Conservation (phyloP, 2,329 filamentous ascomycete species). For the Albophoma yamanashiensis region DNA sequence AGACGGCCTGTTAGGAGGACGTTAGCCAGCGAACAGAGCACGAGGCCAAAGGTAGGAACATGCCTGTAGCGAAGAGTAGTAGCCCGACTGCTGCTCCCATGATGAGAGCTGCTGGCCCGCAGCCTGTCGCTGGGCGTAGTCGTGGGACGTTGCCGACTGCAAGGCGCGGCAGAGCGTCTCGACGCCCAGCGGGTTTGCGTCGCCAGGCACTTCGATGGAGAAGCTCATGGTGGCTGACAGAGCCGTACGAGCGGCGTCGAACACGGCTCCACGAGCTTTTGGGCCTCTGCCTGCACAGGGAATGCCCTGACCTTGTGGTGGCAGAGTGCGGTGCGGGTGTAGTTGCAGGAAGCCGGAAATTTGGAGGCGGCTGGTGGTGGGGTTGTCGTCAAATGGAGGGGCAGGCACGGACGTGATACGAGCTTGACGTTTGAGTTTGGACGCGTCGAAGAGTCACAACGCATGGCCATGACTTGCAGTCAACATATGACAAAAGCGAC, state of each 20-base stretch:
- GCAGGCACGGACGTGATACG: neutral
- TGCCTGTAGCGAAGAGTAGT: constrained; percentile 61
- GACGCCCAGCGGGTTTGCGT: constrained; percentile 60
- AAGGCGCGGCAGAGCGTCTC: constrained; percentile 55
- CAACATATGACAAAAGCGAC: neutral
- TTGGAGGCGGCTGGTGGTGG: neutral
- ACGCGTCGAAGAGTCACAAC: neutral
- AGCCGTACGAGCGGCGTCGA: neutral
- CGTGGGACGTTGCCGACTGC: constrained; percentile 50
- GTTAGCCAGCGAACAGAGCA: neutral
- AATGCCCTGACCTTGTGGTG: neutral
- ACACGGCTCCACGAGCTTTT: neutral
- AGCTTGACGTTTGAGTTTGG: neutral
- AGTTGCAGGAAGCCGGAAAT: neutral
- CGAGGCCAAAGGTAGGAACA: neutral
- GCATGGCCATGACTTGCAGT: neutral
- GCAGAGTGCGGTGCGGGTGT: neutral
- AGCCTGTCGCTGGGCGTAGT: constrained; percentile 53
- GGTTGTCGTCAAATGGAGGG: neutral
- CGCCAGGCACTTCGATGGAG: constrained; percentile 68
- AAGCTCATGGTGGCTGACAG: constrained; percentile 46
- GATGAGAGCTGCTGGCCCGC: constrained; percentile 59
- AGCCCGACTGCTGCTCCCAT: constrained; percentile 59
- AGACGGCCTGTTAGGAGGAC: constrained; percentile 49
- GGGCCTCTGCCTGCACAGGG: neutral